These are phyloP conservation scores for Chaetomidium leptoderma DNA, from an alignment of 495 filamentous ascomycete species.

Conservation along the genomic window DNA sequence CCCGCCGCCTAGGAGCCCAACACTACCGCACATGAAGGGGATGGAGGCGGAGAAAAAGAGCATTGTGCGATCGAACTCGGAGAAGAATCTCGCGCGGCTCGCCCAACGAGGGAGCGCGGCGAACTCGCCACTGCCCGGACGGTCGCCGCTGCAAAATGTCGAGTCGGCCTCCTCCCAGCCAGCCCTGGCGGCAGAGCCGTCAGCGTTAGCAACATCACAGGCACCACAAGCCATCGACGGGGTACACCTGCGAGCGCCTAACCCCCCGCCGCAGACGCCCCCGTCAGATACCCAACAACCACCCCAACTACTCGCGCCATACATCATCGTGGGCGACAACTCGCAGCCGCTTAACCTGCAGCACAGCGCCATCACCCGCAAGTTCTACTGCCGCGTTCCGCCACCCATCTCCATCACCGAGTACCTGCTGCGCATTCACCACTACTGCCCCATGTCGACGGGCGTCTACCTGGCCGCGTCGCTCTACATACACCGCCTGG, in stretches of 20 bases:
- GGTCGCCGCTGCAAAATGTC: conserved; percentile 18
- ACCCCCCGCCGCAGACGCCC: conserved; percentile 4
- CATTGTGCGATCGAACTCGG: conserved; percentile 50
- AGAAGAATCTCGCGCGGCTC: conserved; percentile 41
- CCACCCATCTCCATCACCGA: conserved; percentile 77
- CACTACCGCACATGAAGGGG: conserved; percentile 57
- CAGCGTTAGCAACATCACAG: background rate
- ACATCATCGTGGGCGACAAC: conserved; percentile 56
- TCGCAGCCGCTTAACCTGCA: conserved; percentile 63
- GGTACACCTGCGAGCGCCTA: conserved; percentile 34
- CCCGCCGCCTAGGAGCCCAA: conserved; percentile 57
- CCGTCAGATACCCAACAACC: conserved; percentile 15
- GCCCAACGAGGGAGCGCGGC: conserved; percentile 29
- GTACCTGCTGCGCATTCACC: conserved; percentile 81
- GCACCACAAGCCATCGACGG: conserved; percentile 42
- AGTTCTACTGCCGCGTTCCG: conserved; percentile 84
- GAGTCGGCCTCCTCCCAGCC: conserved; percentile 12
- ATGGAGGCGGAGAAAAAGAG: conserved; percentile 57
- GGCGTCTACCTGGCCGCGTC: conserved; percentile 91
- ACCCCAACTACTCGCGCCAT: conserved; percentile 36
- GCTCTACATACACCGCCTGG: conserved; percentile 80
- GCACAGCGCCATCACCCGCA: conserved; percentile 74
- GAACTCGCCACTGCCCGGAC: conserved; percentile 18
- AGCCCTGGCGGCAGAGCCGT: background rate
- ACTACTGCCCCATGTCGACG: conserved; percentile 92